These are phyloP conservation scores for Fomitopsis betulina DNA, from an alignment of 1,284 basidiomycete genomes.

Conservation along the genomic window DNA sequence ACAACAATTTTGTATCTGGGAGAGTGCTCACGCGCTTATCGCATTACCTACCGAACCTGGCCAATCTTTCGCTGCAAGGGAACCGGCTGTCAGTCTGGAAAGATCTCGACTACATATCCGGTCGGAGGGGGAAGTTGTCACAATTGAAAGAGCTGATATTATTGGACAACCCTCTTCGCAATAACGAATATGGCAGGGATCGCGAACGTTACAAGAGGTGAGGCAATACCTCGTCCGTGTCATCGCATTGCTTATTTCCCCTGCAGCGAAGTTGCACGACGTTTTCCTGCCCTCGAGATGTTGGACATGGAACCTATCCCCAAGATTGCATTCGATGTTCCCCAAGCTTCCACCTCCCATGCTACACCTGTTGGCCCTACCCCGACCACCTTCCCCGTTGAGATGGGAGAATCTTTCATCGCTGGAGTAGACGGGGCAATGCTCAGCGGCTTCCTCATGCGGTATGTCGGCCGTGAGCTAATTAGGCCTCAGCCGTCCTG, in stretches of 20 bases:
- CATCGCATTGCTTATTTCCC: background rate
- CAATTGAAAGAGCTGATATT: conserved; percentile 75
- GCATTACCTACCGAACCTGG: conserved; percentile 68
- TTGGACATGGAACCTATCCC: conserved; percentile 74
- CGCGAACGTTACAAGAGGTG: conserved; percentile 65
- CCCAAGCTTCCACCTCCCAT: conserved; percentile 22
- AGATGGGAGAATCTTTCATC: conserved; percentile 72
- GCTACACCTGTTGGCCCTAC: conserved; percentile 26
- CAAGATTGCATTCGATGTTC: conserved; percentile 67
- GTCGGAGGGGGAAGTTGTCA: conserved; percentile 54
- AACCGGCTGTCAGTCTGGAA: conserved; percentile 64
- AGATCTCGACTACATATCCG: conserved; percentile 62
- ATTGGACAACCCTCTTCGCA: conserved; percentile 75
- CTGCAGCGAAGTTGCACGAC: conserved; percentile 65
- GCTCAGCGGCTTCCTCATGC: conserved; percentile 73
- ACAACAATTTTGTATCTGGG: conserved; percentile 47
- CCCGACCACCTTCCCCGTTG: conserved; percentile 66
- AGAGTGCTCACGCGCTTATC: conserved; percentile 51
- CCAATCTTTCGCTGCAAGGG: conserved; percentile 78
- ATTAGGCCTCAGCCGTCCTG: conserved; percentile 6
- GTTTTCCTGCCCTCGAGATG: conserved; percentile 67
- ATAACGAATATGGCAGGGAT: conserved; percentile 53
- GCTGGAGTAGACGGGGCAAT: conserved; percentile 67
- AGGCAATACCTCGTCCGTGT: conserved; percentile 19
- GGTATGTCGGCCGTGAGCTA: conserved; percentile 41